Evolutionary conservation across 2,329 filamentous ascomycete species (phyloP).

Genomic region (Pseudocercospora fuligena): DNA sequence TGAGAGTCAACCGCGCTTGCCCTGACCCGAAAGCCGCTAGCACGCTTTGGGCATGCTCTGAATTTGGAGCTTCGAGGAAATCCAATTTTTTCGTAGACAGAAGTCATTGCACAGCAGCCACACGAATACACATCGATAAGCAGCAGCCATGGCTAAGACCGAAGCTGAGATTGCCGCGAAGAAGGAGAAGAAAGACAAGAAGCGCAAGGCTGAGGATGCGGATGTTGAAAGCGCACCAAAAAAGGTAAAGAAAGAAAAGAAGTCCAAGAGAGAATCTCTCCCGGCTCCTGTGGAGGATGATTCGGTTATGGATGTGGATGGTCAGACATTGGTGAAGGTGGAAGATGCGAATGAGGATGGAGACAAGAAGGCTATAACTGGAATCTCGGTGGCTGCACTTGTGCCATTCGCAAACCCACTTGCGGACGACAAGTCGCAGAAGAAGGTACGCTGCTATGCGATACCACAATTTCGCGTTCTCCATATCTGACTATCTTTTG

Average conservation of each 20-base stretch:
- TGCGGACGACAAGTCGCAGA: constrained; percentile 74
- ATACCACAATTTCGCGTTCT: too few relatives aligned
- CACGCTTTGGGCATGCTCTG: not conserved
- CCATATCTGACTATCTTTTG: not conserved
- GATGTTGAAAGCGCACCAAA: constrained; percentile 36
- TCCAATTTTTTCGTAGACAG: not conserved
- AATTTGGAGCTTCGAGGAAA: not conserved
- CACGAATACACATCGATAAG: not conserved
- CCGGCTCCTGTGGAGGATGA: constrained; percentile 46
- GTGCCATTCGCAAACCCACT: constrained; percentile 85
- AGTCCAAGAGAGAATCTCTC: constrained; percentile 62
- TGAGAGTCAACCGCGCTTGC: not conserved
- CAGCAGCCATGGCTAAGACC: constrained; percentile 43
- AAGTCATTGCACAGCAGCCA: not conserved
- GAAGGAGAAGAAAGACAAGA: constrained; percentile 46
- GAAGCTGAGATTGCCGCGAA: constrained; percentile 41
- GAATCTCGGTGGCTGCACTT: constrained; percentile 57
- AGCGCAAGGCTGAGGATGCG: constrained; percentile 39
- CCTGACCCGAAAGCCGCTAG: not conserved
- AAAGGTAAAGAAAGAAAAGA: constrained; percentile 61
- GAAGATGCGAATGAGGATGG: constrained; percentile 45
- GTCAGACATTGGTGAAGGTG: constrained; percentile 45
- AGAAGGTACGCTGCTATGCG: constrained; percentile 60
- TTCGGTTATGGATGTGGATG: constrained; percentile 33
- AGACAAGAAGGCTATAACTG: constrained; percentile 50